phyloP scores from a whole-genome alignment of 768 basidiomycete genomes.

The Leccinum boreale region DNA sequence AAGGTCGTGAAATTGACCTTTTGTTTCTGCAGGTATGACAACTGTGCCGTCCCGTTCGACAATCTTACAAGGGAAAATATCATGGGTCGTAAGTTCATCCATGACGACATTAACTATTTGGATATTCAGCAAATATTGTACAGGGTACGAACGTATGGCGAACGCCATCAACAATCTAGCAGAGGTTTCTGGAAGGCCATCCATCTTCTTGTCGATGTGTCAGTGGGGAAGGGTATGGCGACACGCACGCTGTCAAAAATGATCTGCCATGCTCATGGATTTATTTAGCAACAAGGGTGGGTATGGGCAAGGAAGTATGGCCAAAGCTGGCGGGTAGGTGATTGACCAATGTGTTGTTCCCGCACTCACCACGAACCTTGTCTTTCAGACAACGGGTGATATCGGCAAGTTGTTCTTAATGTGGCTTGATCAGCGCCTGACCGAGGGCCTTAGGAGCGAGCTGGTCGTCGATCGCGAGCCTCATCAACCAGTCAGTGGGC shows the following conservation, averaged over 20 bases:
- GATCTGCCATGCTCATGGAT: background rate
- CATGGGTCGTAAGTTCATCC: conserved; percentile 44
- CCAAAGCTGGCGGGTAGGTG: conserved; percentile 62
- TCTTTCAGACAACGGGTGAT: conserved; percentile 46
- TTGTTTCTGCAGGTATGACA: conserved; percentile 47
- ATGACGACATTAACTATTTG: background rate
- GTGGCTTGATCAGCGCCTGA: background rate
- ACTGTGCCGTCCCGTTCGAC: conserved; percentile 61
- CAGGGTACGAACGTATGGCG: conserved; percentile 62
- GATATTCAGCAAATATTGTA: background rate
- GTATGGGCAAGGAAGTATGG: conserved; percentile 57
- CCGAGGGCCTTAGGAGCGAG: conserved; percentile 31
- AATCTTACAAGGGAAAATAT: conserved; percentile 53
- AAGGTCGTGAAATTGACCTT: background rate
- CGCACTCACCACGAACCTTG: conserved; percentile 2
- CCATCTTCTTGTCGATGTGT: conserved; percentile 59
- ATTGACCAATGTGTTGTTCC: background rate
- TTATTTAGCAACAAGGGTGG: conserved; percentile 56
- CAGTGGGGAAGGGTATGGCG: conserved; percentile 61
- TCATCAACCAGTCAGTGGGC: conserved; percentile 49
- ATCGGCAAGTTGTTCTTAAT: conserved; percentile 33
- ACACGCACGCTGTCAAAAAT: background rate
- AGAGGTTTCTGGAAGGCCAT: conserved; percentile 45
- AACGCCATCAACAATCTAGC: conserved; percentile 52
- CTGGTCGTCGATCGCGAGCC: conserved; percentile 50